Conservation (phyloP, 1,139 yeast species). For the Chernovozyma sophiae-reginae region DNA sequence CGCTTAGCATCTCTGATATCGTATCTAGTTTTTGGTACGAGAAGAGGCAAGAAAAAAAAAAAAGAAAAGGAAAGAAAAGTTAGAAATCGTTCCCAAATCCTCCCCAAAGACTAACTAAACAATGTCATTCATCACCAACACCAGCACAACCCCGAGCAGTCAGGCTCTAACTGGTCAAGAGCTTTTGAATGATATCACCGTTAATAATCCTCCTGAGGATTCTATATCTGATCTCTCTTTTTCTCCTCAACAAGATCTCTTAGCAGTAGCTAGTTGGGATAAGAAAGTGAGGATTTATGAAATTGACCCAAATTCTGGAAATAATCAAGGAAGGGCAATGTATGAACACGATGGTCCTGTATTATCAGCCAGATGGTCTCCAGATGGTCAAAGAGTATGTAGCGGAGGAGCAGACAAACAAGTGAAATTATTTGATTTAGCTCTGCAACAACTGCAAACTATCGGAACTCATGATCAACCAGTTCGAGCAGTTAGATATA, state of each 20-base stretch:
- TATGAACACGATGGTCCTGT: slow-evolving; percentile 92
- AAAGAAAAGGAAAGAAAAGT: no score
- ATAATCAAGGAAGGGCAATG: slow-evolving; percentile 81
- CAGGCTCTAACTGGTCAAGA: slow-evolving; percentile 61
- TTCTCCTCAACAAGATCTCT: slow-evolving; percentile 85
- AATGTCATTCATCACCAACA: slow-evolving; percentile 6
- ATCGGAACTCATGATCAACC: slow-evolving; percentile 86
- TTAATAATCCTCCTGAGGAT: slow-evolving; percentile 87
- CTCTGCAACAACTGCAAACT: slow-evolving; percentile 76
- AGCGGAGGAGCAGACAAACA: slow-evolving; percentile 94
- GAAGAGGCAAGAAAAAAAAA: no score
- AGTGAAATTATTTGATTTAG: slow-evolving; percentile 79
- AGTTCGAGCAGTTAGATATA: slow-evolving; percentile 70
- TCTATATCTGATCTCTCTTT: slow-evolving; percentile 83
- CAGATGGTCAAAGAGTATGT: slow-evolving; percentile 82
- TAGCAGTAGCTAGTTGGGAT: slow-evolving; percentile 92
- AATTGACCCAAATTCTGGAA: slow-evolving; percentile 61
- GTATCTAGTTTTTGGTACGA: no score
- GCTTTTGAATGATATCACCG: slow-evolving; percentile 67
- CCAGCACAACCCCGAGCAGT: slow-evolving; percentile 11
- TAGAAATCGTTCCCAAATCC: no score
- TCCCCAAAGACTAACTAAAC: no score
- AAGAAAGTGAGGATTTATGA: slow-evolving; percentile 92
- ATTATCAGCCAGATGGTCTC: slow-evolving; percentile 73
- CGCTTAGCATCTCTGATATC: no score